These are phyloP conservation scores for Waitea zeae DNA, from an alignment of 1,284 basidiomycete species.

Conservation along the genomic window DNA sequence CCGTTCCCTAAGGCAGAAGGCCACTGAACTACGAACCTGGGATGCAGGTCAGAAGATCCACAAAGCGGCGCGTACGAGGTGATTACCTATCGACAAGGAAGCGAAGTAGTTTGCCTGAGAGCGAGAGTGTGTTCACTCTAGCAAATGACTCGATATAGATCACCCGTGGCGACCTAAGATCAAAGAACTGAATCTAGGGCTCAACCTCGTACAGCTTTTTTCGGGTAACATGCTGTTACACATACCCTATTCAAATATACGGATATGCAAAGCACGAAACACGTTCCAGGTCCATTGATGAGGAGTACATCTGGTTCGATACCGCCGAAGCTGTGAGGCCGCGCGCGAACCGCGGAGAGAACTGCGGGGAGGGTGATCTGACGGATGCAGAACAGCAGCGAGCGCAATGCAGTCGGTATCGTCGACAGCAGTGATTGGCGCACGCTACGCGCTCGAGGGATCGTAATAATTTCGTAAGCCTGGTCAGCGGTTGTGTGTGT, in stretches of 20 bases:
- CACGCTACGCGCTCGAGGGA: constrained; percentile 77
- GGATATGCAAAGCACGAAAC: constrained; percentile 63
- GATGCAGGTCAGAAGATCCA: constrained; percentile 5
- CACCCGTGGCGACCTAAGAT: constrained; percentile 51
- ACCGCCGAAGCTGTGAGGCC: too few relatives aligned
- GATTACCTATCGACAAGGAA: constrained; percentile 68
- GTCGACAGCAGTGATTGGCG: constrained; percentile 64
- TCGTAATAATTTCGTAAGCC: constrained; percentile 34
- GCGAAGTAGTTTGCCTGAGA: constrained; percentile 72
- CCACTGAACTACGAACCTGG: constrained; percentile 81
- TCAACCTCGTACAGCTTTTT: neutral
- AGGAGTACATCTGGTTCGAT: constrained; percentile 55
- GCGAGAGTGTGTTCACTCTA: constrained; percentile 65
- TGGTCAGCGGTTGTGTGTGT: constrained; percentile 6
- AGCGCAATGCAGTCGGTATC: constrained; percentile 41
- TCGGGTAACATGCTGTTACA: constrained; percentile 5
- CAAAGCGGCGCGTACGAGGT: constrained; percentile 4
- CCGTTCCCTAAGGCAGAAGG: constrained; percentile 30
- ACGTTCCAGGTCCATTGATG: constrained; percentile 93
- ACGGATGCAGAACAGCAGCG: constrained; percentile 40
- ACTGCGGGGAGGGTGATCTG: constrained; percentile 22
- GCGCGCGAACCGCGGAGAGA: too few relatives aligned
- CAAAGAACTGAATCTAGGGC: constrained; percentile 42
- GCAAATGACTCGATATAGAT: constrained; percentile 96
- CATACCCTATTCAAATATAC: constrained; percentile 65